These are phyloP conservation scores for Cystofilobasidium capitatum DNA, from an alignment of 768 basidiomycete species.

Conservation along the genomic window DNA sequence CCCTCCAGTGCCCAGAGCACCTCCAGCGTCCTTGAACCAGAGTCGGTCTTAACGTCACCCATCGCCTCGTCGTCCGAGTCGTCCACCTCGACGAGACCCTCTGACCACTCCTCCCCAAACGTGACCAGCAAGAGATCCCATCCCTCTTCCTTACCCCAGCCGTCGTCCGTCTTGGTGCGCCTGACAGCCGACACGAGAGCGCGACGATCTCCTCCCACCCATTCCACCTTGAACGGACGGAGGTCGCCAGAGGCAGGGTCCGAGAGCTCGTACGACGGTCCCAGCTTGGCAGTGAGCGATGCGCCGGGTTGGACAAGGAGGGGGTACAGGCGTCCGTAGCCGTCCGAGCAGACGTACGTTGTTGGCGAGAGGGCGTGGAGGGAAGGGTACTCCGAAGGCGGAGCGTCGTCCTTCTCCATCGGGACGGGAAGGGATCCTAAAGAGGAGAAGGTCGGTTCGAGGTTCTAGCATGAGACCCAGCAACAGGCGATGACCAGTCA, in stretches of 20 bases:
- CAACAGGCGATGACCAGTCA: neutral
- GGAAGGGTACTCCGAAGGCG: conserved; percentile 66
- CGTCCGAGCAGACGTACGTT: conserved; percentile 56
- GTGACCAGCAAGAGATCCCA: conserved; percentile 18
- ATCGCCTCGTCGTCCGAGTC: neutral
- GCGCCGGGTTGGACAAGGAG: conserved; percentile 36
- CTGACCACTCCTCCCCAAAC: conserved; percentile 17
- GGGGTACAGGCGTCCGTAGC: conserved; percentile 57
- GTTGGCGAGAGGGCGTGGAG: conserved; percentile 49
- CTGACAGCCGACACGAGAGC: conserved; percentile 2
- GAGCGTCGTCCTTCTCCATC: conserved; percentile 33
- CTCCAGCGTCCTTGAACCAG: conserved; percentile 1
- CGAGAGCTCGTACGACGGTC: conserved; percentile 17
- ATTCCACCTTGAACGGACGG: conserved; percentile 25
- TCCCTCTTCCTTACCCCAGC: conserved; percentile 16
- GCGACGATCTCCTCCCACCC: conserved; percentile 18
- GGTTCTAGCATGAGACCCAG: neutral
- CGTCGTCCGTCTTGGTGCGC: conserved; percentile 4
- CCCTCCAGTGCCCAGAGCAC: conserved; percentile 17
- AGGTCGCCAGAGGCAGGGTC: neutral
- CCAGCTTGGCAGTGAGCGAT: neutral
- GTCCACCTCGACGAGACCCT: neutral
- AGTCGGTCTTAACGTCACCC: neutral
- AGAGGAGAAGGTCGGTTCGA: conserved; percentile 21
- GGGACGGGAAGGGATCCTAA: conserved; percentile 27